phyloP scores from a whole-genome alignment of 768 basidiomycete genomes.

The Termitomyces sp. region DNA sequence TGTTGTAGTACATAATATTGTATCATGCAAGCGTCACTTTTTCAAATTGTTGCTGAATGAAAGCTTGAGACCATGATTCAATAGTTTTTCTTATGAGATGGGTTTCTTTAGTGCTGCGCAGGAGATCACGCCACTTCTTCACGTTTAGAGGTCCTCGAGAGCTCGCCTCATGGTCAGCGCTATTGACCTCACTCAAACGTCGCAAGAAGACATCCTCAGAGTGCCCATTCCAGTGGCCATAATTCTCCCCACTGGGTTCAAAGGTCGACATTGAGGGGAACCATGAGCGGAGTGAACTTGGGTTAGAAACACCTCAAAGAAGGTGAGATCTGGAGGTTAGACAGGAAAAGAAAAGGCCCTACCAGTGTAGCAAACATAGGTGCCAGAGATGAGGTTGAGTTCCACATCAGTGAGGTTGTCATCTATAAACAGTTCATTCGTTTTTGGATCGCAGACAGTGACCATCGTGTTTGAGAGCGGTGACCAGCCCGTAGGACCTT shows the following conservation, averaged over 20 bases:
- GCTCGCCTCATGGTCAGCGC: too few species aligned
- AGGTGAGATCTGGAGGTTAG: neutral
- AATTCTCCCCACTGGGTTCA: neutral
- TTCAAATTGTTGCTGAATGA: neutral
- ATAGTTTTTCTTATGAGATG: neutral
- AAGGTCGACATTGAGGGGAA: neutral
- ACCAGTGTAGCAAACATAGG: too few species aligned
- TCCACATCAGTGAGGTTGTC: neutral
- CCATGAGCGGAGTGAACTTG: too few species aligned
- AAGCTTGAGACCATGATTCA: neutral
- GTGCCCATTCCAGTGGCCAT: neutral
- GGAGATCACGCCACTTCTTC: neutral
- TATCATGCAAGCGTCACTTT: neutral
- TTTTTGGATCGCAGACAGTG: too few species aligned
- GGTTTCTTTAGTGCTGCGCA: neutral
- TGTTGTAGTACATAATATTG: too few species aligned
- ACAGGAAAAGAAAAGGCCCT: neutral
- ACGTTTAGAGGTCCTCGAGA: neutral
- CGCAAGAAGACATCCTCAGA: too few species aligned
- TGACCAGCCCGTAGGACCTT: too few species aligned
- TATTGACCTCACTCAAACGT: too few species aligned
- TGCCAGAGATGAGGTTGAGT: too few species aligned
- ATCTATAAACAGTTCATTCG: constrained; percentile 8
- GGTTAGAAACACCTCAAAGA: too few species aligned
- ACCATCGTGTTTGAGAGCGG: too few species aligned